Base-by-base conservation (phyloP, 2,329 filamentous ascomycete genomes). In the Xylariaceae sp. region DNA sequence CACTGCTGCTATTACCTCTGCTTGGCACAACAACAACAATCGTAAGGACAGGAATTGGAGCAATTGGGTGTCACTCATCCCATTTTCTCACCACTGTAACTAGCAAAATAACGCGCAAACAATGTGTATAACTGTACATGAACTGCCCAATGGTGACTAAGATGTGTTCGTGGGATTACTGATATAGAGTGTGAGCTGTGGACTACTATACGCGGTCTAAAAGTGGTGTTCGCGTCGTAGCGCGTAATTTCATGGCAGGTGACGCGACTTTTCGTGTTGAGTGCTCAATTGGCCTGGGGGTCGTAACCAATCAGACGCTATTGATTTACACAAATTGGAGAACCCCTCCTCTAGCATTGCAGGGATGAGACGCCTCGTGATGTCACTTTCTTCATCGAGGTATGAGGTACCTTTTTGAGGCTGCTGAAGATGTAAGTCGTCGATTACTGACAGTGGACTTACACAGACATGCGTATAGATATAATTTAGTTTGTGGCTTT, bases 241-340 rank as follows among this genome's bases (percentile, higher is more conserved):
- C 51, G 51, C 51, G 51, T 50, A 54, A 24, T 10, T 39, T 20
- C 13, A 43, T 20, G 30, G 16, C 21, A 37, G 48, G 40, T 46
- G 36, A 44, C 53, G 53, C 53, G 53, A 56, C 45, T 49, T 41
- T 56, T 56, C 53, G 53, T 45, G 53, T 45, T 15, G 15, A 23
- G 36, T n/a, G 7, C 24, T 13, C 35, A 15, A 29, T 16, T 47
- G 18, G 27, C 13, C 24, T n/a, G n/a, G n/a, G n/a, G n/a, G n/a
- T 26, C 33, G 16, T 4, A 6, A 30, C 52, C 52, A 55, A 55
- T 51, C 7, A 24, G 41, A 55, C 3, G 5, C 15, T 13, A 15
- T 7, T 8, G 30, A 15, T 10, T 26, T 6, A 29, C n/a, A 29
- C 5, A 3, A 15, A 20, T 26, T 43, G 50, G 51, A 21, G 27